Evolutionary conservation across 306 rosid genomes (phyloP).

Genomic region (Castanea sativa): DNA sequence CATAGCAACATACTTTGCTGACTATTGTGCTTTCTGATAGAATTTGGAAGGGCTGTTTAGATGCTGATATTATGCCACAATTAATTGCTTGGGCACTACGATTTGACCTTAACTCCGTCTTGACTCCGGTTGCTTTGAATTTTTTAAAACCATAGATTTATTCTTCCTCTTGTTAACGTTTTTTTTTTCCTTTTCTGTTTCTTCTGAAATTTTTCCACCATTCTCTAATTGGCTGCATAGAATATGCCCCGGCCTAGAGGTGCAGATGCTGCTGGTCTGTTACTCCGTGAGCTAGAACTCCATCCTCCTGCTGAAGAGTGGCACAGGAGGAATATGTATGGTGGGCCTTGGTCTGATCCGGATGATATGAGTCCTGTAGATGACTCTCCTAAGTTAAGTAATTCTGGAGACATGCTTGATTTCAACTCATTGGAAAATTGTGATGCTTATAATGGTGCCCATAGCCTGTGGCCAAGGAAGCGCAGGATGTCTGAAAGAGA

Average conservation of each 20-base stretch:
- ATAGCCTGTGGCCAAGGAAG: constrained; percentile 91
- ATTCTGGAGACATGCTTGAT: constrained; percentile 59
- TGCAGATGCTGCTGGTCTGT: constrained; percentile 91
- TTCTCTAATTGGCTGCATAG: constrained; percentile 32
- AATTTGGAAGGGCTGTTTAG: background rate
- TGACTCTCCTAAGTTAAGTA: constrained; percentile 57
- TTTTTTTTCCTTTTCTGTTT: background rate
- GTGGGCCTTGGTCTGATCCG: constrained; percentile 81
- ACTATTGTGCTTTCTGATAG: background rate
- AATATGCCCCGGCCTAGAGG: constrained; percentile 97
- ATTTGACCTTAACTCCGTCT: background rate
- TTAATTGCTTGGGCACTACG: background rate
- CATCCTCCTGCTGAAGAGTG: constrained; percentile 98
- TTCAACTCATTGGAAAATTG: constrained; percentile 56
- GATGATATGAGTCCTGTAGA: constrained; percentile 56
- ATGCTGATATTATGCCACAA: background rate
- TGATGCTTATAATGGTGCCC: constrained; percentile 57
- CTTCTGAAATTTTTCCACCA: constrained; percentile 2
- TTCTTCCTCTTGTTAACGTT: background rate
- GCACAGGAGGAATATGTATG: constrained; percentile 85
- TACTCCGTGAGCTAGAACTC: constrained; percentile 91
- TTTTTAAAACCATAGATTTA: background rate
- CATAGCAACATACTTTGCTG: background rate
- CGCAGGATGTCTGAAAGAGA: constrained; percentile 99
- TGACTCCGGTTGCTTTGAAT: background rate